Base-by-base conservation (phyloP, 208 protist genomes). In the Acanthamoeba healyi region DNA sequence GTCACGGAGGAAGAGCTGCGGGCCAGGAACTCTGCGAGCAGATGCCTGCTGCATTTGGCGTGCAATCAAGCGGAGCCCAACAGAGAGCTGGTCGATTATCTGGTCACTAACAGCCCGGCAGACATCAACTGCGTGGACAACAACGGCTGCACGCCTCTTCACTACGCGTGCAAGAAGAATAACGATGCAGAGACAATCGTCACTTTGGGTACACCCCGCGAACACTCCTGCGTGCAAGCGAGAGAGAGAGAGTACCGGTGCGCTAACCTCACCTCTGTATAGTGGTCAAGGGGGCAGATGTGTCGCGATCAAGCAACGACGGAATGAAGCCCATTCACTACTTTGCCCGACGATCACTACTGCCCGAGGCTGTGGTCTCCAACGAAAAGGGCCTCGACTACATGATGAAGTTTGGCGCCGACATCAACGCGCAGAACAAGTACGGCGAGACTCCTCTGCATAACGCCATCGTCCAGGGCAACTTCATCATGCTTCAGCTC, bases 401-500 rank as follows among this genome's bases (percentile, higher is more conserved):
- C 44, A n/a, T 88, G 44, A 26, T 88, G 24, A 63, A 32, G 9
- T 65, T 44, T 34, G 79, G 79, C 17, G 79, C 79, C 29, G 86
- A 92, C 36, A 74, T 92, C 51, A 92, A 92, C 38, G 51, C 24
- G n/a, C 32, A 26, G 7, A 92, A 92, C 86, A 92, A 51, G n/a
- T 77, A 67, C 29, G 87, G 87, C 10, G 87, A 92, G 40, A 92
- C 36, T 51, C 38, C 87, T 5, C 26, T 92, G 14, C 87, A 92
- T 4, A 54, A 54, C 15, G 87, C 87, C 34, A 56, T 74, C 36
- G 6, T 74, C 38, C 32, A 92, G 15, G 87, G 58, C 26, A 54
- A 72, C 32, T 9, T 38, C 17, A 3, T 40, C 58, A 46, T 92
- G 61, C 6, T 77, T 0, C 40, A 79, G 36, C 49, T 92, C 24